A percentile compares a stretch with the other conserved stretches of the same genome.
phyloP scores from a whole-genome alignment of 768 basidiomycete species.

The Mycena floridula region DNA sequence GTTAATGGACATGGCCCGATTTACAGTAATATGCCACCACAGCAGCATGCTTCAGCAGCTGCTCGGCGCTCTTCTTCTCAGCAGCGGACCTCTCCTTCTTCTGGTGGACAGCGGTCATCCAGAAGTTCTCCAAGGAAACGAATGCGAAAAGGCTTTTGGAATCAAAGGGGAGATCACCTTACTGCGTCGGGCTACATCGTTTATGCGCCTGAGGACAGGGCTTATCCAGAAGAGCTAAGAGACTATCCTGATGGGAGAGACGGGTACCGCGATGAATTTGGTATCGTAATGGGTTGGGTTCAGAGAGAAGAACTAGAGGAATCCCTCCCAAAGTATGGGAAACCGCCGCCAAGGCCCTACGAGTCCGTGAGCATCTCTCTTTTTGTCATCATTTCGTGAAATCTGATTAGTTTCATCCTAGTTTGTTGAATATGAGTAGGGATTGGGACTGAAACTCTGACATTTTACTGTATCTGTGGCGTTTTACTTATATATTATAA shows the following conservation, averaged over 20 bases:
- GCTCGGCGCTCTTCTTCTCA: slow-evolving; percentile 1
- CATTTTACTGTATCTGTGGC: too few relatives aligned
- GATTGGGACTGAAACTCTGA: too few relatives aligned
- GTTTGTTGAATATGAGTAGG: slow-evolving; percentile 37
- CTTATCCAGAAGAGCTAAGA: slow-evolving; percentile 56
- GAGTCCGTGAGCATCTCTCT: slow-evolving; percentile 36
- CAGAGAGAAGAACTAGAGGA: slow-evolving; percentile 53
- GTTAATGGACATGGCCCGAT: too few relatives aligned
- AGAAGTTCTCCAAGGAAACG: slow-evolving; percentile 18
- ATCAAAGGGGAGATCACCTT: slow-evolving; percentile 68
- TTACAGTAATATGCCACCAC: neutral
- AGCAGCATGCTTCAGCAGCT: slow-evolving; percentile 1
- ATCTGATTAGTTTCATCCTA: slow-evolving; percentile 10
- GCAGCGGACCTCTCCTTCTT: slow-evolving; percentile 18
- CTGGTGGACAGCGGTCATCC: slow-evolving; percentile 7
- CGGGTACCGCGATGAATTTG: slow-evolving; percentile 53
- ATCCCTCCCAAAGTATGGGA: slow-evolving; percentile 53
- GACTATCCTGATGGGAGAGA: slow-evolving; percentile 50
- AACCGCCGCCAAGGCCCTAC: slow-evolving; percentile 51
- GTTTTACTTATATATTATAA: too few relatives aligned
- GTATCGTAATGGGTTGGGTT: slow-evolving; percentile 33
- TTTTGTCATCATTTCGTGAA: slow-evolving; percentile 1
- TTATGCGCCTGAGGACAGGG: slow-evolving; percentile 50
- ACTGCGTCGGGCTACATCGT: slow-evolving; percentile 52
- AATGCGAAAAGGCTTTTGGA: slow-evolving; percentile 62